Percentiles rank a stretch among this genome's conserved stretches.
Evolutionary conservation across 441 rosid species (phyloP).

Genomic region (Populus hybrid): DNA sequence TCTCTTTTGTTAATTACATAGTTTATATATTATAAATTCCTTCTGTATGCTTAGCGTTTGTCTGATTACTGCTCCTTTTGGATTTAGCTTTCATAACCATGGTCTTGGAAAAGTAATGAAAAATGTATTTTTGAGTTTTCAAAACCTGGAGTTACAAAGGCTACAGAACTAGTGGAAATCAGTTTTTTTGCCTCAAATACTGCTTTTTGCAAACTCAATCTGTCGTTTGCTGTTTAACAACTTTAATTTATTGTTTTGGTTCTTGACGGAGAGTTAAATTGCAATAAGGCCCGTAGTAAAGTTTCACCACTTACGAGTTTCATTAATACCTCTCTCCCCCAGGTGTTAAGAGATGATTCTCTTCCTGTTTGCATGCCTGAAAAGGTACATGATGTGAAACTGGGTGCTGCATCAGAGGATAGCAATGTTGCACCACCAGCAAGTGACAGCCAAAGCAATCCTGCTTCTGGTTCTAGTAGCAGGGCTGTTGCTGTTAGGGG

Average conservation of each 20-base stretch:
- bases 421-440: conserved; percentile 43
- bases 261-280: background rate
- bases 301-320: background rate
- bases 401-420: conserved; percentile 85
- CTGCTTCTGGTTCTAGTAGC: conserved; percentile 85
- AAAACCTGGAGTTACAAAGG: background rate
- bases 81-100: background rate
- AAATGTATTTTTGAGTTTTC: background rate
- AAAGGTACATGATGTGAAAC: conserved; percentile 93
- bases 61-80: background rate
- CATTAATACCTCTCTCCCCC: conserved; percentile 12
- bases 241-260: background rate
- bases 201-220: background rate
- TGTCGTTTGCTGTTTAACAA: background rate
- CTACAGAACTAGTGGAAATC: background rate
- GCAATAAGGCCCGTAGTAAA: background rate
- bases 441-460: conserved; percentile 57
- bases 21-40: background rate
- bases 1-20: background rate
- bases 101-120: background rate
- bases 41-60: background rate
- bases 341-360: conserved; percentile 91
- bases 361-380: conserved; percentile 93
- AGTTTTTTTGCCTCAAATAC: background rate
- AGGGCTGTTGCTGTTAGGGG: conserved; percentile 65